Base-by-base conservation (phyloP, 805 yeast species). In the Zygosaccharomyces lentus region DNA sequence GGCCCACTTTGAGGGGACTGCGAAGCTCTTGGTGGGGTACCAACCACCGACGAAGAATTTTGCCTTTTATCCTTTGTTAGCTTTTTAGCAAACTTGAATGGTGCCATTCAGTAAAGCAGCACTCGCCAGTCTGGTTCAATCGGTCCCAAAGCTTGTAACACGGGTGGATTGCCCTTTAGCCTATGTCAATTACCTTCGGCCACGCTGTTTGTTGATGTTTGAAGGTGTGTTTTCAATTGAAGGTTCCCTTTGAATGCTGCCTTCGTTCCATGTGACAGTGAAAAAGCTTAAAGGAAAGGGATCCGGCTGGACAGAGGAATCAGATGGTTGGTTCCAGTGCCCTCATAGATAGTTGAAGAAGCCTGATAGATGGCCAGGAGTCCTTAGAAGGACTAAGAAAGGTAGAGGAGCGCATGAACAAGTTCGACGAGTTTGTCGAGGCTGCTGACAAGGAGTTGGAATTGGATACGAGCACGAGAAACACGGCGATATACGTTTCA, bases 71-170 rank as follows among this genome's bases (percentile, higher is more conserved):
- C 72, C 46, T 64, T 37, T 43, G 69, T 68, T 55, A 67, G 70
- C 58, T 74, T 77, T 57, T 70, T 74, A 13, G 79, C 78, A 58
- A 80, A 77, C 58, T 76, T 78, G 62, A 79, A 78, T 17, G 82
- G 77, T 15, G 82, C 77, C 82, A 78, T 77, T 13, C 24, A 26
- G 12, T 21, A 35, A 35, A 35, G 27, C 26, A 29, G 32, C 32
- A 29, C 32, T 2, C 32, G 32, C 15, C 15, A 29, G 32, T 29
- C 32, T 29, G 32, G 32, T n/a, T 29, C 4, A 13, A 13, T 29
- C n/a, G 32, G 16, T 29, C n/a, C 16, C 8, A 12, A 29, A 29
- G 4, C 32, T 29, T 29, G 15, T 13, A 29, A 29, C 32, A 29
- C 32, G 32, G 32, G n/a, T 12, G 16, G 32, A 29, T 29, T n/a